A percentile compares a stretch with the other conserved stretches of the same genome.
These are phyloP conservation scores for Trypanosomatidae sp. DNA, from an alignment of 208 protist genomes.

Conservation along the genomic window DNA sequence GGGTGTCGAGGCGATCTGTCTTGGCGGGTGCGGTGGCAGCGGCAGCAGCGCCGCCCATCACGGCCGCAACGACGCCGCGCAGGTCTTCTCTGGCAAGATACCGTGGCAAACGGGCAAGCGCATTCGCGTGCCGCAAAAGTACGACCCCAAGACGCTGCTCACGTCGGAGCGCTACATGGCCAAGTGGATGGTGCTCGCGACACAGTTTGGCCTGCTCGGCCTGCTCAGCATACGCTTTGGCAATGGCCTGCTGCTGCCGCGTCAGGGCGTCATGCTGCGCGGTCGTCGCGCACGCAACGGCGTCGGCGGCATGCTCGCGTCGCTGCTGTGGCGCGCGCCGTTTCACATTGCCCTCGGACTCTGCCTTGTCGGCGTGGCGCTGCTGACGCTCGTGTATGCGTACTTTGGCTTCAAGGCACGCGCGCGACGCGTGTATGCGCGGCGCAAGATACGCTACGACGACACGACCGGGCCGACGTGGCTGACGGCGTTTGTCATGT, in stretches of 20 bases:
- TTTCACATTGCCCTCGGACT: conserved; percentile 62
- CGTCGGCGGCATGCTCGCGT: too few species aligned
- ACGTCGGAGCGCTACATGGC: conserved; percentile 86
- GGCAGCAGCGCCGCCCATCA: neutral
- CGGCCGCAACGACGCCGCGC: conserved; percentile 37
- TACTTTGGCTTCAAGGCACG: conserved; percentile 63
- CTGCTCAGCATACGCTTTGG: conserved; percentile 64
- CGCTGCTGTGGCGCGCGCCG: conserved; percentile 45
- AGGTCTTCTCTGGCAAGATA: conserved; percentile 59
- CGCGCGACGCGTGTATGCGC: conserved; percentile 63
- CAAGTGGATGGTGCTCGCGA: conserved; percentile 66
- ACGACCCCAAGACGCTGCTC: conserved; percentile 82
- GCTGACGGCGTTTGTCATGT: conserved; percentile 49
- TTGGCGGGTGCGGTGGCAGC: too few species aligned
- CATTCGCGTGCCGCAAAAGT: conserved; percentile 83
- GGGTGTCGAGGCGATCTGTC: conserved; percentile 73
- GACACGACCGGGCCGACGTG: conserved; percentile 39
- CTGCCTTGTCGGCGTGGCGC: conserved; percentile 23
- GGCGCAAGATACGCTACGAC: conserved; percentile 79
- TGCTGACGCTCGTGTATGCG: conserved; percentile 56
- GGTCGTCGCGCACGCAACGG: too few species aligned
- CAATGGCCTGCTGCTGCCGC: conserved; percentile 44
- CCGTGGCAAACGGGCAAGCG: conserved; percentile 86
- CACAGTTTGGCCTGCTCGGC: conserved; percentile 58
- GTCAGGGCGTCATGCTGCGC: too few species aligned